phyloP scores from a whole-genome alignment of 371 early-diverging fungal genomes.

The Circinella minor region DNA sequence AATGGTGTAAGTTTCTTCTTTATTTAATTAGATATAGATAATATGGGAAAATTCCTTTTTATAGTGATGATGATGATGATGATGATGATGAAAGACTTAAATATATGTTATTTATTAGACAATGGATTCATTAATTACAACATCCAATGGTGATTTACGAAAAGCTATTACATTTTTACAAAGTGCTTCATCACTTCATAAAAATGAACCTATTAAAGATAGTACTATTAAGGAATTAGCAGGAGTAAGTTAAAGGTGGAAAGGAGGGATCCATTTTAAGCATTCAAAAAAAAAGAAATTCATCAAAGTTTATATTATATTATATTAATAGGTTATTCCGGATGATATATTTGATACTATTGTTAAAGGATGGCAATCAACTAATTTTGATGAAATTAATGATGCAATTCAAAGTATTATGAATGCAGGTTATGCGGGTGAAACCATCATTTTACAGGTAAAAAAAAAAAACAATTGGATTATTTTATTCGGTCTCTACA shows the following conservation, averaged over 20 bases:
- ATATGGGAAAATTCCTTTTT: background rate
- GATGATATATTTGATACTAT: constrained; percentile 59
- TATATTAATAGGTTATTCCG: constrained; percentile 58
- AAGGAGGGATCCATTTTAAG: too few relatives aligned
- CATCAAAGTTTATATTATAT: background rate
- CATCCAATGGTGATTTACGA: constrained; percentile 91
- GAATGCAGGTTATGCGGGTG: constrained; percentile 77
- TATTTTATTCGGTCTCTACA: background rate
- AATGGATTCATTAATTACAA: constrained; percentile 71
- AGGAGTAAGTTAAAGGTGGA: constrained; percentile 59
- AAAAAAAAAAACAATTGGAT: background rate
- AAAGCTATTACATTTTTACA: constrained; percentile 93
- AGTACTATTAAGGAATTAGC: constrained; percentile 79
- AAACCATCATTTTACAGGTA: constrained; percentile 74
- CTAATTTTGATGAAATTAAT: constrained; percentile 48
- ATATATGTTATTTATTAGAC: constrained; percentile 51
- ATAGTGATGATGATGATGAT: background rate
- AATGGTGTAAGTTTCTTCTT: constrained; percentile 36
- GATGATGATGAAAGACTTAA: background rate
- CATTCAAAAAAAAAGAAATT: too few relatives aligned
- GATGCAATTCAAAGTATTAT: constrained; percentile 57
- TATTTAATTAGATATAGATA: background rate
- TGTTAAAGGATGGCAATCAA: constrained; percentile 52
- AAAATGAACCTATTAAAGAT: constrained; percentile 53
- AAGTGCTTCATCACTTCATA: constrained; percentile 74